These are phyloP conservation scores for Amyloporia xantha DNA, from an alignment of 768 basidiomycete species.

Conservation along the genomic window DNA sequence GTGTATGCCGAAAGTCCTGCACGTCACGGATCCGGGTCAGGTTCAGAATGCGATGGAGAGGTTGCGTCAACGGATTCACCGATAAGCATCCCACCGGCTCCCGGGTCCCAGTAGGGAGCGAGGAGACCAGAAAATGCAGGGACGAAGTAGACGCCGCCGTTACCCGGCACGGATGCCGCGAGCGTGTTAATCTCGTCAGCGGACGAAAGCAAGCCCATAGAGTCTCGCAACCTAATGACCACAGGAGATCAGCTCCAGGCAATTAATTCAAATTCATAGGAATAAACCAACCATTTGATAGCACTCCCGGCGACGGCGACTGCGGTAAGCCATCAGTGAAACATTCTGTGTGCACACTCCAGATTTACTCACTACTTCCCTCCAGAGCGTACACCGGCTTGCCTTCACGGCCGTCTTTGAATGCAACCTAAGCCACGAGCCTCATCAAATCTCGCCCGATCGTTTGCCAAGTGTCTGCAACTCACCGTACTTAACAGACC, in stretches of 20 bases:
- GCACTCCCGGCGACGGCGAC: constrained; percentile 94
- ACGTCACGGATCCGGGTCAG: not conserved
- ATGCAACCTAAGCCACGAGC: constrained; percentile 67
- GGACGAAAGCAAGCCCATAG: constrained; percentile 73
- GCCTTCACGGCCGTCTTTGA: constrained; percentile 71
- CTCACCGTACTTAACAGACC: constrained; percentile 84
- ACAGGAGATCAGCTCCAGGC: not conserved
- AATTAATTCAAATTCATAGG: too few relatives aligned
- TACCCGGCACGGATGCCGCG: constrained; percentile 66
- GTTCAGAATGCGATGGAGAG: not conserved
- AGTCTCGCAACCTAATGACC: constrained; percentile 72
- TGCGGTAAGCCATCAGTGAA: too few relatives aligned
- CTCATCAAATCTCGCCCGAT: not conserved
- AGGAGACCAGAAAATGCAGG: constrained; percentile 94
- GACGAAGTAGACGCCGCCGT: constrained; percentile 93
- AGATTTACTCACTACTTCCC: constrained; percentile 78
- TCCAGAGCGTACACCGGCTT: constrained; percentile 91
- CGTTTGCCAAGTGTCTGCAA: too few relatives aligned
- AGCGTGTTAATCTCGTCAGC: constrained; percentile 83
- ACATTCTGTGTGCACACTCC: too few relatives aligned
- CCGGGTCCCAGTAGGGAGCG: constrained; percentile 96
- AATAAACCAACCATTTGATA: constrained; percentile 66
- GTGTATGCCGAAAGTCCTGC: constrained; percentile 80
- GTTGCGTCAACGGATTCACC: constrained; percentile 32
- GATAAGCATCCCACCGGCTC: constrained; percentile 81